These are phyloP conservation scores for Lyophyllum decastes DNA, from an alignment of 768 basidiomycete species.

Conservation along the genomic window DNA sequence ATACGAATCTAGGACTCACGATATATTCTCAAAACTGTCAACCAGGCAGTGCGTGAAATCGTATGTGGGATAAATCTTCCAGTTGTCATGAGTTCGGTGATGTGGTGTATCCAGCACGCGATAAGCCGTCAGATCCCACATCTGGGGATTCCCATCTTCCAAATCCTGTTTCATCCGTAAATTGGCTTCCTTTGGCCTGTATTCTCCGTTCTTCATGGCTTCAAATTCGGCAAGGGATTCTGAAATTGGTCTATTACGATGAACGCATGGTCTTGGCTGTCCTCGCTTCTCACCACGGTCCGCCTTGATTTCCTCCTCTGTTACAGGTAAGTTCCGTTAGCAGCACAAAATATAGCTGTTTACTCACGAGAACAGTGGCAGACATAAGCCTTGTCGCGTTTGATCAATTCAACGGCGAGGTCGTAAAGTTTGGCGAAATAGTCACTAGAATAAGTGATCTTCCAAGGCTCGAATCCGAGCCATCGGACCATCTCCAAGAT, in stretches of 20 bases:
- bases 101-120: constrained; percentile 89
- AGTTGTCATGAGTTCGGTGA: constrained; percentile 89
- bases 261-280: constrained; percentile 80
- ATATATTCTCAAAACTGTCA: constrained; percentile 98
- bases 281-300: constrained; percentile 87
- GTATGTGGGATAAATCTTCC: constrained; percentile 98
- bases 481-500: constrained; percentile 94
- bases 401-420: constrained; percentile 85
- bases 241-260: constrained; percentile 80
- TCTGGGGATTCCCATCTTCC: constrained; percentile 90
- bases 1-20: constrained; percentile 58
- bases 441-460: constrained; percentile 98
- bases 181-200: constrained; percentile 89
- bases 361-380: constrained; percentile 92
- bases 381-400: constrained; percentile 90
- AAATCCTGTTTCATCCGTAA: constrained; percentile 98
- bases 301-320: constrained; percentile 91
- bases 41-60: constrained; percentile 98
- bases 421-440: constrained; percentile 89
- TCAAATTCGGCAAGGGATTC: constrained; percentile 90
- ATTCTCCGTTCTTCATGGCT: constrained; percentile 89
- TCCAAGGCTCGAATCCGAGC: constrained; percentile 98
- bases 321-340: constrained; percentile 2
- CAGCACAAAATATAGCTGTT: not conserved
- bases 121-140: constrained; percentile 99